These are phyloP conservation scores for Podaxis sp. DNA, from an alignment of 768 basidiomycete species.

Conservation along the genomic window DNA sequence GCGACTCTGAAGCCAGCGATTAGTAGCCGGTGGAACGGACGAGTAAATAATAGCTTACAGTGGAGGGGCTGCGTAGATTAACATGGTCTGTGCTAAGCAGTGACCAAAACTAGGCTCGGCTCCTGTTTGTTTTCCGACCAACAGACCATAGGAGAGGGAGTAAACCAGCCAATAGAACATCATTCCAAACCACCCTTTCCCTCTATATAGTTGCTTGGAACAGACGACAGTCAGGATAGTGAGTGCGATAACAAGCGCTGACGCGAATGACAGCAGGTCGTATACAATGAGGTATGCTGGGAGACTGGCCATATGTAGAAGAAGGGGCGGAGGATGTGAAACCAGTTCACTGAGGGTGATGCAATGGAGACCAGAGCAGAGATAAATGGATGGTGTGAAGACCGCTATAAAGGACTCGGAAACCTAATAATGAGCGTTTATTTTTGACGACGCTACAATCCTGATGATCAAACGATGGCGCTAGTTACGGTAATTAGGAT, in stretches of 20 bases:
- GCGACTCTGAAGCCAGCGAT: neutral
- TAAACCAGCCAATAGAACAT: conserved; percentile 10
- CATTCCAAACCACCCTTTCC: conserved; percentile 12
- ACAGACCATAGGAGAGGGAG: conserved; percentile 4
- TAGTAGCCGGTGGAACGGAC: neutral
- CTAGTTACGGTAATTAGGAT: too few relatives aligned
- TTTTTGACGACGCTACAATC: neutral
- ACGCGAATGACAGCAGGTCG: conserved; percentile 6
- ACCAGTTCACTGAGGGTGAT: neutral
- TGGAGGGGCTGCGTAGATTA: conserved; percentile 9
- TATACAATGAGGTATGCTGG: conserved; percentile 9
- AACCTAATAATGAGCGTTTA: neutral
- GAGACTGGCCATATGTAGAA: neutral
- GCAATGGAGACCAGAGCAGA: neutral
- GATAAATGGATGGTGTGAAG: neutral
- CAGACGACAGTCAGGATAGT: neutral
- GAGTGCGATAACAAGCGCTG: conserved; percentile 3
- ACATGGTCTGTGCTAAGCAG: conserved; percentile 2
- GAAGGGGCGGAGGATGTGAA: neutral
- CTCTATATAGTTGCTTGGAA: conserved; percentile 4
- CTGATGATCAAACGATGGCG: neutral
- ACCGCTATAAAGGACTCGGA: neutral
- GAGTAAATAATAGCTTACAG: neutral
- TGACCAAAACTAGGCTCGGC: neutral
- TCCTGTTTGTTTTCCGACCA: conserved; percentile 11